Evolutionary conservation across 441 rosid genomes (phyloP), one percentile per base, ranked within the genome.

Genomic region (Heliophila coronopifolia): DNA sequence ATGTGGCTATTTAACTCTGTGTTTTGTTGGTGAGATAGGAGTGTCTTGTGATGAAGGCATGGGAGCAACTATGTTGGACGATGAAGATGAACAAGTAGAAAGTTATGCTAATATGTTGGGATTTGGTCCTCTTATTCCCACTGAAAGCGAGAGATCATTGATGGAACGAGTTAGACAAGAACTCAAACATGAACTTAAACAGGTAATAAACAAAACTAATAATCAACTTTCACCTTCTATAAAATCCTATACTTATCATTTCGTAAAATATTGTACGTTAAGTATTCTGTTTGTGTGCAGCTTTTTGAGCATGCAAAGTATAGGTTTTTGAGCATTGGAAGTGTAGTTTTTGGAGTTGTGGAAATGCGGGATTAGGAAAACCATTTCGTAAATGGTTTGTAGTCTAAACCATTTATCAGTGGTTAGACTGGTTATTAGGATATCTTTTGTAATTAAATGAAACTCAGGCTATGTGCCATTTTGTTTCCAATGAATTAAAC

Each of bases 101-200:
- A 79, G 97, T 4, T 97, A 89, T 50, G 74, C 77, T 47, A 84
- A 77, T 76, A 43, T 93, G 77, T 89, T 76, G 77, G 99, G 97
- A 3, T 93, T 93, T 22, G 99, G 99, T 36, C 97, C 99, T 62
- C 79, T 93, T 13, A 52, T 93, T 57, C 95, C 96, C 19, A 89
- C 97, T 2, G 99, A 93, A 65, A 89, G 76, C 7, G 99, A 93
- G 58, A 78, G 94, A 66, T 86, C 99, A 3, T 69, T 93, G 53
- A 93, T 93, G 96, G 99, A 93, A 58, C 79, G 99, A 4, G 99
- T 93, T 27, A 79, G 99, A 56, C 97, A 82, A 46, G 99, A 93
- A 37, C 55, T 93, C 55, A 93, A 93, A 76, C 99, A 89, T 61
- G 99, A 89, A 53, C 74, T 93, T 59, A 93, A 89, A 54, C 93